phyloP scores from a whole-genome alignment of 208 protist species.

The Naegleria lovaniensis region DNA sequence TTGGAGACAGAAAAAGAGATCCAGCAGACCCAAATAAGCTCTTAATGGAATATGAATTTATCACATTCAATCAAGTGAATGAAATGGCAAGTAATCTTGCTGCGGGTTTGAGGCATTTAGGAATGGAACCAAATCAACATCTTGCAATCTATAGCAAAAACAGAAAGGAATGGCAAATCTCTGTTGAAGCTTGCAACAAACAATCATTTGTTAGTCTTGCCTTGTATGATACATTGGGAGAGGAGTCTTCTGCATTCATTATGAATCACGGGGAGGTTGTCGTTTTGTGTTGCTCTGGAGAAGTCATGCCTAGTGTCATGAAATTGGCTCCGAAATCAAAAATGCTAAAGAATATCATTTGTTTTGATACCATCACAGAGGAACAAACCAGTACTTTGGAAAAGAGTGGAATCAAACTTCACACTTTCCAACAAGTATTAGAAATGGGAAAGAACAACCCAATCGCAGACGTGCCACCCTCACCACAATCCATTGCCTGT shows the following conservation, averaged over 20 bases:
- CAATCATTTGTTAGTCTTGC: conserved; percentile 24
- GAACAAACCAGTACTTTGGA: neutral
- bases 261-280: conserved; percentile 27
- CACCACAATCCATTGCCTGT: neutral
- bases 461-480: neutral
- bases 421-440: neutral
- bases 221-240: conserved; percentile 28
- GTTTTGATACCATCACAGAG: neutral
- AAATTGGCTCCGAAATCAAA: neutral
- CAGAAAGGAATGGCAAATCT: conserved; percentile 25
- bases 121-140: neutral
- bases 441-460: neutral
- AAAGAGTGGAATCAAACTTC: neutral
- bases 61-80: neutral
- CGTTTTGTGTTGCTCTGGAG: neutral
- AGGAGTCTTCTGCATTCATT: neutral
- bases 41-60: conserved; percentile 17
- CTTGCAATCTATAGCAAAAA: conserved; percentile 28
- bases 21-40: neutral
- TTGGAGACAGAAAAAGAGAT: neutral
- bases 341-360: neutral
- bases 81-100: neutral
- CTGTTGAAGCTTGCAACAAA: neutral
- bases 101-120: neutral
- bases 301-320: neutral